A percentile compares a stretch with the other conserved stretches of the same genome.
These are phyloP conservation scores for Gyrodon lividus DNA, from an alignment of 768 basidiomycete genomes.

Conservation along the genomic window DNA sequence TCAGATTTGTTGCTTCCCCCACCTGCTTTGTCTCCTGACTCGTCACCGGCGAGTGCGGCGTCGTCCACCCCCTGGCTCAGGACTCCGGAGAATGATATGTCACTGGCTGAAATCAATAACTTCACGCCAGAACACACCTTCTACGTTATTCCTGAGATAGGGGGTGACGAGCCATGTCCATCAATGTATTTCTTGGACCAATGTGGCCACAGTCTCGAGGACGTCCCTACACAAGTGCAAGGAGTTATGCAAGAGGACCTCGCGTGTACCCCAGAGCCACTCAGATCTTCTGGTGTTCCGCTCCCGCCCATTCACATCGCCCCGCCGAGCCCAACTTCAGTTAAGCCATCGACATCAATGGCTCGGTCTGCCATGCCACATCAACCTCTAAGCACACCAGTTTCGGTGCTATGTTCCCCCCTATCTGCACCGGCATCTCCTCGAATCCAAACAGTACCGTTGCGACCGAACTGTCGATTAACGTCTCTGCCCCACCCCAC, in stretches of 20 bases:
- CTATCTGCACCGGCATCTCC: neutral
- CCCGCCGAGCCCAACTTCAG: neutral
- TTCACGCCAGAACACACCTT: neutral
- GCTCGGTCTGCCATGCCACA: neutral
- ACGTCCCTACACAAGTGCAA: slow-evolving; percentile 3
- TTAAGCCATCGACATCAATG: neutral
- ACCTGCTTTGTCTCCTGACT: slow-evolving; percentile 24
- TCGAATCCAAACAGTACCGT: neutral
- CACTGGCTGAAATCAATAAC: neutral
- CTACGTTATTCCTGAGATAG: slow-evolving; percentile 3
- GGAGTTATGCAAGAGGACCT: slow-evolving; percentile 22
- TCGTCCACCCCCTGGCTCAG: slow-evolving; percentile 22
- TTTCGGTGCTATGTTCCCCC: neutral
- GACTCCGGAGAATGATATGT: slow-evolving; percentile 14
- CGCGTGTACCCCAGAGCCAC: slow-evolving; percentile 8
- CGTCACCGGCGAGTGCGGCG: slow-evolving; percentile 20
- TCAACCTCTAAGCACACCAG: neutral
- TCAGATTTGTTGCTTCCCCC: slow-evolving; percentile 4
- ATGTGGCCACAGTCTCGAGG: slow-evolving; percentile 12
- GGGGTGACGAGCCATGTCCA: neutral
- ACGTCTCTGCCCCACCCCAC: neutral
- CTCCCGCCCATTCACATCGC: neutral
- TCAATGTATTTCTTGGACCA: slow-evolving; percentile 13
- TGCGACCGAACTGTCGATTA: neutral
- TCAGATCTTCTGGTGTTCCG: neutral